A percentile compares a stretch with the other conserved stretches of the same genome.
Evolutionary conservation across 2,329 filamentous ascomycete genomes (phyloP).

Genomic region (Aspergillus udagawae): DNA sequence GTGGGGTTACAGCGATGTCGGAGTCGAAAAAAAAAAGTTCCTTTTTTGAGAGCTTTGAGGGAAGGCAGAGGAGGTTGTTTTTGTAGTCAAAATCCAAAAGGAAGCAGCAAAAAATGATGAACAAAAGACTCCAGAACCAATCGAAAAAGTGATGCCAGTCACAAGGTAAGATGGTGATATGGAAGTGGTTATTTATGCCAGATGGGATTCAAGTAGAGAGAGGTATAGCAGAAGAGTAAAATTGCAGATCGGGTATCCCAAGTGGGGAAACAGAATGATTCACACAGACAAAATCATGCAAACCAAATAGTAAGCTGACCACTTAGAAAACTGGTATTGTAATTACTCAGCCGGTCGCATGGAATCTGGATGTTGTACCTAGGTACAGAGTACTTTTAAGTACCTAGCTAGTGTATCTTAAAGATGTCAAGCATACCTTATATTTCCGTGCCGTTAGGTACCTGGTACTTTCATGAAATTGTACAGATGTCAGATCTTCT

Average conservation of each 20-base stretch:
- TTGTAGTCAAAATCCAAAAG: background rate
- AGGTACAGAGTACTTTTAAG: background rate
- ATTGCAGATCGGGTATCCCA: slow-evolving; percentile 9
- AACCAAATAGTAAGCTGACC: background rate
- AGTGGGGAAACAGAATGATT: slow-evolving; percentile 10
- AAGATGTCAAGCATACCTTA: background rate
- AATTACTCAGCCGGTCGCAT: background rate
- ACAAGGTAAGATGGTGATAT: background rate
- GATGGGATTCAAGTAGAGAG: background rate
- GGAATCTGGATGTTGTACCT: background rate
- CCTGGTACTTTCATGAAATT: background rate
- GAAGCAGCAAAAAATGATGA: background rate
- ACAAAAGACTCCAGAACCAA: background rate
- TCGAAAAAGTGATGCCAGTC: background rate
- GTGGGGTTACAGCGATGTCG: background rate
- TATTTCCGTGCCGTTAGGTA: background rate
- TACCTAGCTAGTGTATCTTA: background rate
- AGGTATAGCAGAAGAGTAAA: background rate
- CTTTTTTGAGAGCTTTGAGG: background rate
- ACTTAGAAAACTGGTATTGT: background rate
- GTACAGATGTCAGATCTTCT: background rate
- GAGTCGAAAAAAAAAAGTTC: background rate
- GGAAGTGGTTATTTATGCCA: background rate
- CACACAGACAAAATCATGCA: slow-evolving; percentile 5
- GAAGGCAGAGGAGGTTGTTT: background rate